Conservation (phyloP, 2,329 filamentous ascomycete genomes). For the Clonostachys solani region DNA sequence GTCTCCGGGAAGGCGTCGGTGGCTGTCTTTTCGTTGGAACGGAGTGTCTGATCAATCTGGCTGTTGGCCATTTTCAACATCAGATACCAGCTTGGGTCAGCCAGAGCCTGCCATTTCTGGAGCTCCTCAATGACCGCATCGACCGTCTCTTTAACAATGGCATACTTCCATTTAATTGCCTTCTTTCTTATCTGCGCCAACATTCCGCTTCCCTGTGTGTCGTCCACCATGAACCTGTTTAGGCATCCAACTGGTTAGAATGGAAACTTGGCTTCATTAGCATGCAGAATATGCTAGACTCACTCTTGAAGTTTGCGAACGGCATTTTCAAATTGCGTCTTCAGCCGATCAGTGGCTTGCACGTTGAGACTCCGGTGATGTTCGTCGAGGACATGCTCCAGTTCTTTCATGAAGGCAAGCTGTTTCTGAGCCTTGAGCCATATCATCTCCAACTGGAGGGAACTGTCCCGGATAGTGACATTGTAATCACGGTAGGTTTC, state of each 20-base stretch:
- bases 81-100: conserved; percentile 1
- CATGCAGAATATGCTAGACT: neutral
- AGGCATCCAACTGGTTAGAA: neutral
- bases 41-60: no score
- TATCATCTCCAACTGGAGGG: neutral
- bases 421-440: conserved; percentile 1
- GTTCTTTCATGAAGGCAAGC: neutral
- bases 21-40: no score
- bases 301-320: neutral
- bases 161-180: no score
- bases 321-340: neutral
- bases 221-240: neutral
- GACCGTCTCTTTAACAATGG: neutral
- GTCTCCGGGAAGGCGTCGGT: no score
- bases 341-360: neutral
- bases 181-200: no score
- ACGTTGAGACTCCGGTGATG: neutral
- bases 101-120: neutral
- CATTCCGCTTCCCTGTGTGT: no score
- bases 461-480: neutral
- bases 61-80: neutral
- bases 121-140: conserved; percentile 2
- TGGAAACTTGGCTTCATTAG: neutral
- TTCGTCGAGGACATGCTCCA: neutral
- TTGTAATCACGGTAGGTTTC: conserved; percentile 1